Percentiles rank a stretch among this genome's conserved stretches.
Conservation (phyloP, 2,329 filamentous ascomycete species). For the Zymoseptoria pseudotritici region DNA sequence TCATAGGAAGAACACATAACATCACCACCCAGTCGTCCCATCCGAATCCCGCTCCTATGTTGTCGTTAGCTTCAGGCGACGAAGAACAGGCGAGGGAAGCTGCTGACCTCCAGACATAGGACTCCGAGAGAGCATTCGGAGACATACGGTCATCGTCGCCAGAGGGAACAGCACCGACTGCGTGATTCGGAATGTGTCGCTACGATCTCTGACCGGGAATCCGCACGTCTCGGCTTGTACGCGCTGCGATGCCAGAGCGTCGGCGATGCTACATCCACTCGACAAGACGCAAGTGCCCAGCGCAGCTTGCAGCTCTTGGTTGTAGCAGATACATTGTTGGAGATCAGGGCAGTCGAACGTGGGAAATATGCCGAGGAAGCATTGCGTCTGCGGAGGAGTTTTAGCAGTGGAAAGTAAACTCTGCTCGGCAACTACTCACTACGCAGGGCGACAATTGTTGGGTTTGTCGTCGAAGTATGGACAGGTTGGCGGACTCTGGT, state of each 20-base stretch:
- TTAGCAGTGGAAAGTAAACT: neutral
- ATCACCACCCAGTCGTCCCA: slow-evolving; percentile 4
- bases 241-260: slow-evolving; percentile 1
- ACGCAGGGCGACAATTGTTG: neutral
- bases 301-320: slow-evolving; percentile 1
- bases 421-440: neutral
- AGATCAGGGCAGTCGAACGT: slow-evolving; percentile 4
- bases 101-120: neutral
- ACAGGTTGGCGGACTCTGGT: neutral
- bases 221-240: slow-evolving; percentile 1
- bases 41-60: slow-evolving; percentile 1
- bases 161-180: slow-evolving; percentile 1
- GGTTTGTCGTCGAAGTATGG: neutral
- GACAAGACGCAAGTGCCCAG: slow-evolving; percentile 1
- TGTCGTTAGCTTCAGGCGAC: neutral
- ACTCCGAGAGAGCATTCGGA: neutral
- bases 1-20: slow-evolving; percentile 3
- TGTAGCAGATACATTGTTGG: slow-evolving; percentile 2
- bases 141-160: neutral
- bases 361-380: slow-evolving; percentile 2
- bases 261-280: slow-evolving; percentile 1
- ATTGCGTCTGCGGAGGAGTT: neutral
- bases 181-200: neutral
- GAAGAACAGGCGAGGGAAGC: neutral
- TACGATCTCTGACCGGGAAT: slow-evolving; percentile 1